A percentile compares a stretch with the other conserved stretches of the same genome.
Conservation (phyloP, 78 protist genomes). For the Dictyostelium brefeldianum region DNA sequence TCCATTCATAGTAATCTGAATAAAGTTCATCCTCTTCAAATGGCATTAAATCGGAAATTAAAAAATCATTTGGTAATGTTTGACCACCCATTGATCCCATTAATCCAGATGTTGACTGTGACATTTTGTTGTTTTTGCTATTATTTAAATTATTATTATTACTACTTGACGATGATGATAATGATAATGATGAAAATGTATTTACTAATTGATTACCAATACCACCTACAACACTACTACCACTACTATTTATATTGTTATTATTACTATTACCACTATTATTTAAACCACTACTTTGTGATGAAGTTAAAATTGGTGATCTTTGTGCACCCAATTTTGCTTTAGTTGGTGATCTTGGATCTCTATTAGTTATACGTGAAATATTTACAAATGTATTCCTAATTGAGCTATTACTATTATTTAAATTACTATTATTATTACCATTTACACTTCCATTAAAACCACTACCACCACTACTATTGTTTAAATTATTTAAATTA, state of each 20-base stretch:
- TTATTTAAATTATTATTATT: neutral
- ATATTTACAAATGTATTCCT: slow-evolving; percentile 73
- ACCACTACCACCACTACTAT: neutral
- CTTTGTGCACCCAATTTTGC: slow-evolving; percentile 77
- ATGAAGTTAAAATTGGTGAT: slow-evolving; percentile 32
- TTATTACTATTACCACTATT: slow-evolving; percentile 1
- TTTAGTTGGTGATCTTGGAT: slow-evolving; percentile 62
- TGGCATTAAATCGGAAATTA: neutral
- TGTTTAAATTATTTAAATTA: neutral
- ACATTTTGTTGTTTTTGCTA: neutral
- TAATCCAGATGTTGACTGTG: neutral
- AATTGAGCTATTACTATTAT: slow-evolving; percentile 17
- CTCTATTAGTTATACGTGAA: slow-evolving; percentile 71
- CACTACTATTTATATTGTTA: neutral
- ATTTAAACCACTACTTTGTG: neutral
- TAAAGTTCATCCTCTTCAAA: slow-evolving; percentile 79
- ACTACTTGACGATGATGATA: neutral
- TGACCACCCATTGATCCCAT: neutral
- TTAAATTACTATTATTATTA: neutral
- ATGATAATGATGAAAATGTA: slow-evolving; percentile 13
- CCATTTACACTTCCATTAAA: neutral
- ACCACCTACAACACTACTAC: neutral
- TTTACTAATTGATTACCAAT: slow-evolving; percentile 11
- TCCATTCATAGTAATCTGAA: slow-evolving; percentile 81
- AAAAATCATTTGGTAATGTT: slow-evolving; percentile 20